Evolutionary conservation across 371 early-diverging fungal genomes (phyloP).

Genomic region (Mortierella sp.): DNA sequence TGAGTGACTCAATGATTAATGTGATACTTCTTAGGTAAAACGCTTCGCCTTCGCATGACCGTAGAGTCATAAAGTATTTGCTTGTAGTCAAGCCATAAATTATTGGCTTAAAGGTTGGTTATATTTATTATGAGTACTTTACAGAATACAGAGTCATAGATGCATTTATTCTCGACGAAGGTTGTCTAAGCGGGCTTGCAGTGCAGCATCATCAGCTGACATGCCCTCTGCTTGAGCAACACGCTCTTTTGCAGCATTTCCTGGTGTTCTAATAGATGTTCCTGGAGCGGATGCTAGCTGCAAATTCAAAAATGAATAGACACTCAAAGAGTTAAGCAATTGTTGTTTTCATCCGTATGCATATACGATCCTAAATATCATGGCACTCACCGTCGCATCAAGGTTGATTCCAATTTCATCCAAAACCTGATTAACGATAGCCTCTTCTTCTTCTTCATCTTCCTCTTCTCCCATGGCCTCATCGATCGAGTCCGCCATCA

Average conservation of each 20-base stretch:
- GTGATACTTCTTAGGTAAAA: neutral
- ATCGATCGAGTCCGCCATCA: conserved; percentile 98
- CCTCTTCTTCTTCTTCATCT: conserved; percentile 93
- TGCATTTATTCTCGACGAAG: conserved; percentile 81
- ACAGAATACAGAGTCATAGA: neutral
- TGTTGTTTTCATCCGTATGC: too few species aligned
- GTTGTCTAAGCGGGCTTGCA: conserved; percentile 93
- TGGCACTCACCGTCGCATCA: conserved; percentile 65
- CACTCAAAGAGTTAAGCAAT: neutral
- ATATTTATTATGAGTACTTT: conserved; percentile 6
- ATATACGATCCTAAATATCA: neutral
- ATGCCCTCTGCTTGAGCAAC: conserved; percentile 61
- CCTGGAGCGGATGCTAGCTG: conserved; percentile 57
- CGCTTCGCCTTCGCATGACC: neutral
- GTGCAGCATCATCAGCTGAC: conserved; percentile 85
- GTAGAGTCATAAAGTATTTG: neutral
- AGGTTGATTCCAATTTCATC: conserved; percentile 96
- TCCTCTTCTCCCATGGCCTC: conserved; percentile 95
- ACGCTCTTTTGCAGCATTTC: conserved; percentile 57
- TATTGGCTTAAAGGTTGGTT: neutral
- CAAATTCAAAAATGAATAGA: conserved; percentile 3
- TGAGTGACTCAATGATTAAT: neutral
- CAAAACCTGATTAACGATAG: conserved; percentile 92
- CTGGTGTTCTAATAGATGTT: conserved; percentile 63
- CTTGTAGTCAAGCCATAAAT: neutral